A percentile compares a stretch with the other conserved stretches of the same genome.
Conservation (phyloP, 192 early-diverging fungal genomes). For the Entophlyctis helioformis region DNA sequence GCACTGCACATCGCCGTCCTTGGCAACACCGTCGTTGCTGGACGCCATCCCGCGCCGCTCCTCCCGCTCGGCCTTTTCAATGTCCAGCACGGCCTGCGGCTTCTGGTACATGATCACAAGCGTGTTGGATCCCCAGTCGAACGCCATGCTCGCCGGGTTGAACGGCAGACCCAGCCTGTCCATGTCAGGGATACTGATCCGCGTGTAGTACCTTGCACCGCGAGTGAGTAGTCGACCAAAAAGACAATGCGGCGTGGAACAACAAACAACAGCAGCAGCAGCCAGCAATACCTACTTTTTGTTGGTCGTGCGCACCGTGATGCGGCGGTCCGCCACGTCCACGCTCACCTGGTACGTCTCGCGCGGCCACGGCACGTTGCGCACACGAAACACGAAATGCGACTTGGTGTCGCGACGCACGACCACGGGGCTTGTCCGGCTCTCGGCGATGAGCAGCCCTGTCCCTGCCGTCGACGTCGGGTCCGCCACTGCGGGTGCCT, state of each 20-base stretch:
- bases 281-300: slow-evolving; percentile 9
- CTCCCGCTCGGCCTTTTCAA: slow-evolving; percentile 4
- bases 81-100: slow-evolving; percentile 5
- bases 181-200: slow-evolving; percentile 5
- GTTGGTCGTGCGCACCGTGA: slow-evolving; percentile 18
- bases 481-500: slow-evolving; percentile 1
- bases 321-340: slow-evolving; percentile 1
- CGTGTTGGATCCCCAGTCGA: slow-evolving; percentile 6
- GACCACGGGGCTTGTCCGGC: background rate
- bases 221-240: background rate
- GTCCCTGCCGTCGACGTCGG: background rate
- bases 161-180: slow-evolving; percentile 1
- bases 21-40: too few species aligned
- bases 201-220: slow-evolving; percentile 10
- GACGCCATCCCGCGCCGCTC: too few species aligned
- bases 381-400: slow-evolving; percentile 15
- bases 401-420: slow-evolving; percentile 7
- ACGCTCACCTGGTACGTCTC: slow-evolving; percentile 3
- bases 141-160: background rate
- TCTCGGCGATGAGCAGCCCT: slow-evolving; percentile 1
- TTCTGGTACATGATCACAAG: slow-evolving; percentile 8
- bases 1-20: too few species aligned
- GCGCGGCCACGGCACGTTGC: slow-evolving; percentile 12
- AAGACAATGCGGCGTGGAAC: background rate
- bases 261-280: background rate